These are phyloP conservation scores for Aspergillus funiculosus DNA, from an alignment of 495 filamentous ascomycete genomes.

Conservation along the genomic window DNA sequence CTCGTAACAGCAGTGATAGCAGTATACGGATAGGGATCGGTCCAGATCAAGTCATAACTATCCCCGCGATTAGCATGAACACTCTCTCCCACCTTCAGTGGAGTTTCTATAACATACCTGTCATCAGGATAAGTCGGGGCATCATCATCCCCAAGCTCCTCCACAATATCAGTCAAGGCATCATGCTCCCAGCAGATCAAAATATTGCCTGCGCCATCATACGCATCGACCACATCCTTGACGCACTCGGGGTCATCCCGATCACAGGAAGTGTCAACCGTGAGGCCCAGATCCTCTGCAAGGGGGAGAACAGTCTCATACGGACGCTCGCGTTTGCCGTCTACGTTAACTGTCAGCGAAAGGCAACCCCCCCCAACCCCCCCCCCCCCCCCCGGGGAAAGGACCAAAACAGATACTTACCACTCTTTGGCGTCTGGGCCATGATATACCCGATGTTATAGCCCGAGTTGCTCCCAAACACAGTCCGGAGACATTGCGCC, in stretches of 20 bases:
- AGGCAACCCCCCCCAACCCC: too few species aligned
- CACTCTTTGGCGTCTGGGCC: slow-evolving; percentile 42
- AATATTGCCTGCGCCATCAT: slow-evolving; percentile 46
- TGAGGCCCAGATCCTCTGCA: slow-evolving; percentile 45
- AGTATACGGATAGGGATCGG: slow-evolving; percentile 32
- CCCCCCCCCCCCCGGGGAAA: too few species aligned
- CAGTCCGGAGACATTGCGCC: slow-evolving; percentile 44
- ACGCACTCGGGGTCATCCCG: slow-evolving; percentile 46
- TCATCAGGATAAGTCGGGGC: slow-evolving; percentile 33
- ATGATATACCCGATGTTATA: slow-evolving; percentile 52
- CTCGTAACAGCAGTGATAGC: slow-evolving; percentile 28
- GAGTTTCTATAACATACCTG: slow-evolving; percentile 16
- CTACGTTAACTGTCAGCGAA: slow-evolving; percentile 22
- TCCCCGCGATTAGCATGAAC: slow-evolving; percentile 1
- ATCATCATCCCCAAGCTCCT: slow-evolving; percentile 39
- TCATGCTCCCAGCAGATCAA: slow-evolving; percentile 56
- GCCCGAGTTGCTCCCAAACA: slow-evolving; percentile 40
- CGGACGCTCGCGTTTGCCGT: slow-evolving; percentile 44
- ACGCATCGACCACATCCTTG: slow-evolving; percentile 38
- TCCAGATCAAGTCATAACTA: slow-evolving; percentile 43
- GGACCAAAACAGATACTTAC: slow-evolving; percentile 25
- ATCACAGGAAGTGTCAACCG: slow-evolving; percentile 45
- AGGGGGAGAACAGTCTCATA: slow-evolving; percentile 49
- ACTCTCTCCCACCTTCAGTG: not conserved
- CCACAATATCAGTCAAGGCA: slow-evolving; percentile 40